Evolutionary conservation across 1,284 basidiomycete species (phyloP).

Genomic region (Sporisorium exsertum): DNA sequence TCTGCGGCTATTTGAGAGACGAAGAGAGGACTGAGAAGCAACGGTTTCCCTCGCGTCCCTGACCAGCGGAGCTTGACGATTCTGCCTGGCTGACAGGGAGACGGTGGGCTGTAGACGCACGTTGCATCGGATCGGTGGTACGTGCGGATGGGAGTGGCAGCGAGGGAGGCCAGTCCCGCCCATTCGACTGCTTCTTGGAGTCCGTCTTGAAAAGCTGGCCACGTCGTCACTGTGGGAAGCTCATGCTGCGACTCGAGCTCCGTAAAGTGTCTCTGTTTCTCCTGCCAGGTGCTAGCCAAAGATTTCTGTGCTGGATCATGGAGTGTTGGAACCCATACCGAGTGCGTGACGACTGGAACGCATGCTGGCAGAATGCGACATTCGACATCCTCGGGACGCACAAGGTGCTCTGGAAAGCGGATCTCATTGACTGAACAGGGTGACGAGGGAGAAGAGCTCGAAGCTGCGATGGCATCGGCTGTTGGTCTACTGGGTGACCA

Average conservation of each 20-base stretch:
- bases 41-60: neutral
- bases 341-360: constrained; percentile 14
- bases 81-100: constrained; percentile 13
- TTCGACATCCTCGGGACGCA: constrained; percentile 16
- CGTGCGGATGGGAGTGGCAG: constrained; percentile 23
- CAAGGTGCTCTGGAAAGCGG: constrained; percentile 37
- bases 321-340: constrained; percentile 41
- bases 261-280: constrained; percentile 15
- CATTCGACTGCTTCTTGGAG: constrained; percentile 46
- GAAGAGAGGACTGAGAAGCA: constrained; percentile 35
- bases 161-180: constrained; percentile 34
- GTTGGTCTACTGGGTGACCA: constrained; percentile 31
- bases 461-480: constrained; percentile 4
- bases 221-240: constrained; percentile 6
- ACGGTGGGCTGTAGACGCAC: constrained; percentile 40
- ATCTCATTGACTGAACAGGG: constrained; percentile 20
- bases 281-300: constrained; percentile 12
- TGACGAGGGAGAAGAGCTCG: neutral
- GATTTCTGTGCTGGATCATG: constrained; percentile 9
- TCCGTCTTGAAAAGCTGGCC: constrained; percentile 21
- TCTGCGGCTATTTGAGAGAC: constrained; percentile 18
- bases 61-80: constrained; percentile 28
- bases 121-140: constrained; percentile 20
- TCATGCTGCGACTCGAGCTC: constrained; percentile 19
- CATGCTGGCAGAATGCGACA: constrained; percentile 4